phyloP scores from a whole-genome alignment of 345 rosid genomes.

The Heritiera fomes region DNA sequence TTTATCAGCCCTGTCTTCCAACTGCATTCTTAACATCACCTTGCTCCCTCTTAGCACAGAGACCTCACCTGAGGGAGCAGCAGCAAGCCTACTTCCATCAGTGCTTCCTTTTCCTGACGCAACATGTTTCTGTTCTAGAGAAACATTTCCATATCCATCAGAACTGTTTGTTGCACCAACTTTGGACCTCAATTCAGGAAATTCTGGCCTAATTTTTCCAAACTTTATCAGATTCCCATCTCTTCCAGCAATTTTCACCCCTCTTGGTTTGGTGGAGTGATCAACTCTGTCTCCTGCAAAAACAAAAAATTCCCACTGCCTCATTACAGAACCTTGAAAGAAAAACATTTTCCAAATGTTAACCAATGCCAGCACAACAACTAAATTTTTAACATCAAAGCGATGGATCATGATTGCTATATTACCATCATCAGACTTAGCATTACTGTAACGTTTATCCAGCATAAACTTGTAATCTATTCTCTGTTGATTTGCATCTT shows the following conservation, averaged over 20 bases:
- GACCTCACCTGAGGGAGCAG: constrained; percentile 44
- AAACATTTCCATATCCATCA: constrained; percentile 39
- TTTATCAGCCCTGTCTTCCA: constrained; percentile 46
- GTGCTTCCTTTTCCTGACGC: constrained; percentile 45
- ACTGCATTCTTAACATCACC: constrained; percentile 42
- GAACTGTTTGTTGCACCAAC: constrained; percentile 31
- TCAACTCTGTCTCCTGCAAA: constrained; percentile 52
- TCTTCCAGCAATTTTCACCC: constrained; percentile 48
- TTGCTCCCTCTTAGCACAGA: constrained; percentile 46
- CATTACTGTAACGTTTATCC: constrained; percentile 38
- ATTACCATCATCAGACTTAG: constrained; percentile 38
- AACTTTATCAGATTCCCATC: constrained; percentile 57
- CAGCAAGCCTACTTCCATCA: constrained; percentile 44
- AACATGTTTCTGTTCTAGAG: constrained; percentile 41
- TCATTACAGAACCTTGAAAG: constrained; percentile 5
- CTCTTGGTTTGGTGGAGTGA: constrained; percentile 37
- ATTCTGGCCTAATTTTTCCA: constrained; percentile 58
- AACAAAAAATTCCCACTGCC: constrained; percentile 1
- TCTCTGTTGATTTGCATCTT: constrained; percentile 40
- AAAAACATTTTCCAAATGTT: not conserved
- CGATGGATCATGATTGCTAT: constrained; percentile 7
- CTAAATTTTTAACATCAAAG: not conserved
- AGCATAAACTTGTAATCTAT: constrained; percentile 35
- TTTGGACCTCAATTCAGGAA: constrained; percentile 41
- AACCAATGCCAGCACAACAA: constrained; percentile 8